Evolutionary conservation across 148 eudicot species (phyloP).

Genomic region (Camellia lanceoleosa): DNA sequence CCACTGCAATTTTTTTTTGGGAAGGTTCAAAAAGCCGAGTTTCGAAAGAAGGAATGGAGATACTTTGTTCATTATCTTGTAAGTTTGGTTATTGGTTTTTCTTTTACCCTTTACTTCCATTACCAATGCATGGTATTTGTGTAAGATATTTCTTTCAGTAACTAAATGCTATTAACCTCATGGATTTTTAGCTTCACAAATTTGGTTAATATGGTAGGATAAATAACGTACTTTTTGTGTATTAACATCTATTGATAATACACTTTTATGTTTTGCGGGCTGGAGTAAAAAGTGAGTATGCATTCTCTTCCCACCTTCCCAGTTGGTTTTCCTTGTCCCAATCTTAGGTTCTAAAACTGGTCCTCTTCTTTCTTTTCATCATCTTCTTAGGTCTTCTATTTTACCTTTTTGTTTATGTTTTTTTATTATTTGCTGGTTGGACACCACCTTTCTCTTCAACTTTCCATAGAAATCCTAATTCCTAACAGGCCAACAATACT

Average conservation of each 20-base stretch:
- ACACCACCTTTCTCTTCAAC: neutral
- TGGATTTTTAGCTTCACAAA: neutral
- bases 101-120: neutral
- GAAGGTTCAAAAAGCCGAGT: slow-evolving; percentile 85
- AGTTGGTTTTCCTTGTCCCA: neutral
- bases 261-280: slow-evolving; percentile 65
- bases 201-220: neutral
- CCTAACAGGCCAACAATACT: neutral
- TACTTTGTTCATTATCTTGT: slow-evolving; percentile 97
- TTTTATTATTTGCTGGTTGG: neutral
- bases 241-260: slow-evolving; percentile 11
- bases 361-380: neutral
- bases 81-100: slow-evolving; percentile 33
- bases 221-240: neutral
- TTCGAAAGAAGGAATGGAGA: slow-evolving; percentile 83
- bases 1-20: slow-evolving; percentile 16
- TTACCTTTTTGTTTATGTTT: neutral
- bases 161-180: neutral
- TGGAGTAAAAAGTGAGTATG: slow-evolving; percentile 94
- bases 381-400: neutral
- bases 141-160: neutral
- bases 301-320: neutral
- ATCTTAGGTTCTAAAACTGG: neutral
- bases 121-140: neutral
- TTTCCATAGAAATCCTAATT: neutral